Evolutionary conservation across 1,284 basidiomycete species (phyloP).

Genomic region (Fistulinella cinereoalba): DNA sequence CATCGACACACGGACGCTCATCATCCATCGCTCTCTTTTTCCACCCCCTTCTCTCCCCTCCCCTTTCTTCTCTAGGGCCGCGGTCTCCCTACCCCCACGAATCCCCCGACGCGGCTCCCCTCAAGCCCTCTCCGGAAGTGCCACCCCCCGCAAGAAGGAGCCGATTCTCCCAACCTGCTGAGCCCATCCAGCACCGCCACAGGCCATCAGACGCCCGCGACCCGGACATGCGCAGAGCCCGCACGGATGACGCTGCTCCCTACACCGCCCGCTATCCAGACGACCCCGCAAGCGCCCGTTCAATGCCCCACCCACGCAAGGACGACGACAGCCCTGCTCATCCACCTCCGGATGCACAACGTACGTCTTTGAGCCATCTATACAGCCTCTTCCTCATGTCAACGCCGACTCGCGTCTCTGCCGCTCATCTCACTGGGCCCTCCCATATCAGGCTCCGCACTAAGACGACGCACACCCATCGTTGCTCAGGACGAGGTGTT

Average conservation of each 20-base stretch:
- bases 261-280: conserved; percentile 15
- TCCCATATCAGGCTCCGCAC: no score
- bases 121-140: conserved; percentile 22
- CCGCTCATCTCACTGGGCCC: conserved; percentile 7
- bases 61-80: conserved; percentile 52
- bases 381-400: conserved; percentile 32
- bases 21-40: conserved; percentile 46
- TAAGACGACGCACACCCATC: conserved; percentile 36
- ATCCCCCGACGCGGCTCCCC: conserved; percentile 6
- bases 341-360: conserved; percentile 34
- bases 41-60: conserved; percentile 30
- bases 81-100: conserved; percentile 41
- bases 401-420: conserved; percentile 27
- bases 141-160: conserved; percentile 11
- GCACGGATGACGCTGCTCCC: conserved; percentile 16
- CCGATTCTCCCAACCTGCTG: conserved; percentile 27
- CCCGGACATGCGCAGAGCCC: conserved; percentile 13
- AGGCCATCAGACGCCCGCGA: conserved; percentile 17
- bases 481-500: conserved; percentile 38
- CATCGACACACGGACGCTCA: conserved; percentile 55
- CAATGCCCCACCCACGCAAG: conserved; percentile 16
- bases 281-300: conserved; percentile 18
- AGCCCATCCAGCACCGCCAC: conserved; percentile 8
- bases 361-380: conserved; percentile 42
- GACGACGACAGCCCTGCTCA: conserved; percentile 17